Conservation (phyloP, 225 moss, liverwort and hornwort genomes). For the Rhytidiadelphus loreus region DNA sequence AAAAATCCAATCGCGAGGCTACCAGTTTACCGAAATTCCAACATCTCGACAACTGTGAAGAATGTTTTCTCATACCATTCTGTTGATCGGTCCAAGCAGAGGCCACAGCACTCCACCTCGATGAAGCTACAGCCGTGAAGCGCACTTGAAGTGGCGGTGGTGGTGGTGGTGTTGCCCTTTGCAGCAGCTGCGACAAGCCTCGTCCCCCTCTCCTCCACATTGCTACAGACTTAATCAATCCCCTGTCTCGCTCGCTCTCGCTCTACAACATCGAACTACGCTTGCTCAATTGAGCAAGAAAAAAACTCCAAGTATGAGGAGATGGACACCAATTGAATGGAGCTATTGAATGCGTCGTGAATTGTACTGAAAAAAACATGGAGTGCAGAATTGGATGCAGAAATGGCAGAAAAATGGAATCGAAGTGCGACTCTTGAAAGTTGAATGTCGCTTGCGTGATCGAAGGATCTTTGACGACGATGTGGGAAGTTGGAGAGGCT, state of each 20-base stretch:
- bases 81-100: background rate
- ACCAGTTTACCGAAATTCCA: background rate
- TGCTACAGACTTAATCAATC: background rate
- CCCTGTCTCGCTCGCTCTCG: background rate
- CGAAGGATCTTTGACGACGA: background rate
- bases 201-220: slow-evolving; percentile 6
- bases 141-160: background rate
- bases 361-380: background rate
- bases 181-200: background rate
- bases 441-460: background rate
- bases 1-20: background rate
- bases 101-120: background rate
- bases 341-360: background rate
- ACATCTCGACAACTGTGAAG: background rate
- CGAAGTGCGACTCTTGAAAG: background rate
- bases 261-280: background rate
- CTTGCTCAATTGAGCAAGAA: background rate
- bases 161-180: background rate
- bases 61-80: background rate
- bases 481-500: background rate
- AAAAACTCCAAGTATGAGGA: background rate
- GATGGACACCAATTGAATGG: background rate
- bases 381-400: background rate
- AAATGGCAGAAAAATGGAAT: background rate
- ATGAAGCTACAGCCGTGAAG: background rate